A percentile compares a stretch with the other conserved stretches of the same genome.
phyloP scores from a whole-genome alignment of 2,329 filamentous ascomycete genomes.

The Monilinia laxa region DNA sequence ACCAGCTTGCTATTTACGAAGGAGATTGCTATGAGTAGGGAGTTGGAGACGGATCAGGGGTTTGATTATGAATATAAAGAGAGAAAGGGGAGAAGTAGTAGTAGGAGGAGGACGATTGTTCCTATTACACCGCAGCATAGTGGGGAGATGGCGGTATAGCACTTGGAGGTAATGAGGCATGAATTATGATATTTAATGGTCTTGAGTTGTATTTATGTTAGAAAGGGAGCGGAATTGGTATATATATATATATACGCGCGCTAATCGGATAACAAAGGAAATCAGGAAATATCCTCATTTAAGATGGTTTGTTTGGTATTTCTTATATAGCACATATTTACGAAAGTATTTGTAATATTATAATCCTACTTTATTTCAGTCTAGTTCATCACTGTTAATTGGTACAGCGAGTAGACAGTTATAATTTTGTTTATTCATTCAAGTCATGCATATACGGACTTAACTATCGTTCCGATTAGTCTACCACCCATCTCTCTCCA shows the following conservation, averaged over 20 bases:
- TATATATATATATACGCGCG: background rate
- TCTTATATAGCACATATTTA: background rate
- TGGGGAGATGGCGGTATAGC: background rate
- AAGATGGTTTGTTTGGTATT: no score
- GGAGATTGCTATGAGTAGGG: slow-evolving; percentile 54
- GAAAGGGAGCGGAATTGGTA: background rate
- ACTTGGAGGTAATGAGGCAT: background rate
- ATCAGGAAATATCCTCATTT: background rate
- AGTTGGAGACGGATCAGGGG: slow-evolving; percentile 15
- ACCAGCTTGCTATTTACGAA: slow-evolving; percentile 48
- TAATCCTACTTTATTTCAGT: no score
- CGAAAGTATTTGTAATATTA: background rate
- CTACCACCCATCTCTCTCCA: no score
- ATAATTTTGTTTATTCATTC: no score
- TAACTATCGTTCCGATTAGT: no score
- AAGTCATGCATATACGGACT: no score
- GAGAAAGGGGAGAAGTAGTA: background rate
- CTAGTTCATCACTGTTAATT: no score
- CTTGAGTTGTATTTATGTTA: background rate
- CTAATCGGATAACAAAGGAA: background rate
- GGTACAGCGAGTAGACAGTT: no score
- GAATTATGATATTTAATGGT: background rate
- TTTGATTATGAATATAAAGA: slow-evolving; percentile 20
- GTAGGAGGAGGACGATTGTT: background rate
- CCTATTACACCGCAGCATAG: background rate